Percentiles rank a stretch among this genome's conserved stretches.
Conservation (phyloP, 805 yeast species). For the Hanseniaspora opuntiae region DNA sequence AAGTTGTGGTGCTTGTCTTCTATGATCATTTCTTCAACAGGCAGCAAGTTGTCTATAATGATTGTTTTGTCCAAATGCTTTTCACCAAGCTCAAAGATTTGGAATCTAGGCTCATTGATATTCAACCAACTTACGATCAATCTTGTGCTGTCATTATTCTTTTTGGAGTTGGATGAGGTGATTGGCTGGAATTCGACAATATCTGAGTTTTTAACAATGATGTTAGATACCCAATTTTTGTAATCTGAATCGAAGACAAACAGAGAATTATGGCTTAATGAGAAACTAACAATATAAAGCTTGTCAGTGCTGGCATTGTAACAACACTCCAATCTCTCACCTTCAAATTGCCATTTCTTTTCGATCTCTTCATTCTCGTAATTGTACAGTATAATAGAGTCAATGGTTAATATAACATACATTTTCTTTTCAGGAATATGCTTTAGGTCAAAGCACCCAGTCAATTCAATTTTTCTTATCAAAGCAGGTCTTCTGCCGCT, state of each 20-base stretch:
- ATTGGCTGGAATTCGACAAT: slow-evolving; percentile 20
- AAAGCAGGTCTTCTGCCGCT: slow-evolving; percentile 25
- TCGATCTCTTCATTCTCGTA: slow-evolving; percentile 13
- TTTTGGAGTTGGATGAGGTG: not conserved
- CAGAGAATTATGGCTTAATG: slow-evolving; percentile 18
- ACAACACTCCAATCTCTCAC: slow-evolving; percentile 16
- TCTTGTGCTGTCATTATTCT: slow-evolving; percentile 5
- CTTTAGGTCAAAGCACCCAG: slow-evolving; percentile 16
- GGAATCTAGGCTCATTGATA: slow-evolving; percentile 30
- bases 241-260: slow-evolving; percentile 23
- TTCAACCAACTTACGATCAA: slow-evolving; percentile 27
- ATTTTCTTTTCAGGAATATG: slow-evolving; percentile 16
- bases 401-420: slow-evolving; percentile 18
- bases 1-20: slow-evolving; percentile 8
- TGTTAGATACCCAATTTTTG: slow-evolving; percentile 25
- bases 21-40: slow-evolving; percentile 12
- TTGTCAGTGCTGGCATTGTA: slow-evolving; percentile 4
- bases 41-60: slow-evolving; percentile 18
- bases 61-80: slow-evolving; percentile 19
- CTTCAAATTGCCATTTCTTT: slow-evolving; percentile 19
- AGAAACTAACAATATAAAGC: slow-evolving; percentile 16
- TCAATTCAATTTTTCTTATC: slow-evolving; percentile 17
- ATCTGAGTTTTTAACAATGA: slow-evolving; percentile 20
- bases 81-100: slow-evolving; percentile 18
- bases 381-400: slow-evolving; percentile 6